Evolutionary conservation across 106 monocot genomes (phyloP), one percentile per base, ranked within the genome.

Genomic region (Allium cepa): DNA sequence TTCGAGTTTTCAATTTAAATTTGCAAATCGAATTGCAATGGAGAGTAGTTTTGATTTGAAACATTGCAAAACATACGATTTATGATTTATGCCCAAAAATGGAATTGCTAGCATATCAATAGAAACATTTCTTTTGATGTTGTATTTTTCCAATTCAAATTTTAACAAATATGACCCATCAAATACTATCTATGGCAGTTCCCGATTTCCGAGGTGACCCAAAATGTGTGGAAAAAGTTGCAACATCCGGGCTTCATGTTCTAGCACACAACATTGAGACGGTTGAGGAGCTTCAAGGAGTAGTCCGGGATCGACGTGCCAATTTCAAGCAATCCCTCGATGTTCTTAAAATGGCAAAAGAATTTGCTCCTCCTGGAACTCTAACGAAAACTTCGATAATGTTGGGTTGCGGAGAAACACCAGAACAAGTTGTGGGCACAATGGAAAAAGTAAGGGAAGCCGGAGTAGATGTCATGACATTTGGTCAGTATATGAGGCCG

Each of bases 211-310:
- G 77, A 53, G 93, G 93, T 66, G 88, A 93, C 48, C 3, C 83
- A 10, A 52, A 47, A 49, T 93, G 83, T 62, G 85, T 86, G 47
- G 77, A 83, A 69, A 83, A 62, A 55, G 85, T 93, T 68, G 85
- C 88, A 11, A 83, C 59, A 57, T 88, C 83, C 59, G 88, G 88
- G 57, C 60, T 93, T 17, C 76, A 93, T 79, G 93, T 93, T 65
- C 84, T 93, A 64, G 85, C 93, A 53, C 85, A 88, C 70, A 93
- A 93, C 77, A 93, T 93, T 46, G 93, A 93, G 79, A 93, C 93
- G 18, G 93, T 93, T 16, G 85, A 93, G 66, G 93, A 93, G 62
- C 68, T 88, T 8, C 88, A 88, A 49, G 63, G 77, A 12, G 66
- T 50, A 58, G 88, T 93, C 4, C 62, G 93, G 62, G 93, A 93